Evolutionary conservation across 352 stramenopile genomes (phyloP).

Genomic region (Thalassiosira allenii): DNA sequence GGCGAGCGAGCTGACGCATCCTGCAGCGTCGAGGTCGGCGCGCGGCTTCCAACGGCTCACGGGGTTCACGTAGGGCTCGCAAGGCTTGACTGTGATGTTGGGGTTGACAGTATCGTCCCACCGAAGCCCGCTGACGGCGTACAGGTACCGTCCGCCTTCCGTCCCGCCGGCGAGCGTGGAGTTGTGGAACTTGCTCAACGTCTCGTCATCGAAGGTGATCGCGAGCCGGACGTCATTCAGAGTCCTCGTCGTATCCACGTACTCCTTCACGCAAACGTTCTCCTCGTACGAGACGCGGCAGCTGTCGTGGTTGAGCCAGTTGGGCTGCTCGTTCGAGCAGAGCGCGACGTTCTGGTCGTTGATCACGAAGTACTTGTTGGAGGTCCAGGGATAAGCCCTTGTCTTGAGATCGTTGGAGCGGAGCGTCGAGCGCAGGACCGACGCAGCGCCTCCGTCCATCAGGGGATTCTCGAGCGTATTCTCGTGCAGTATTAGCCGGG

Average conservation of each 20-base stretch:
- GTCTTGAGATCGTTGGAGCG: neutral
- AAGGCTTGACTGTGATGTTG: neutral
- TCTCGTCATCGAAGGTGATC: slow-evolving; percentile 34
- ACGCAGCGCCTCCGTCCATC: slow-evolving; percentile 20
- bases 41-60: slow-evolving; percentile 4
- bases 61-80: neutral
- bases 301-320: slow-evolving; percentile 32
- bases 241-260: neutral
- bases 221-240: slow-evolving; percentile 25
- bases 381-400: neutral
- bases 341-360: slow-evolving; percentile 43
- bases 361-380: slow-evolving; percentile 11
- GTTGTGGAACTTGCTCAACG: slow-evolving; percentile 18
- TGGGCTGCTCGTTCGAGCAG: slow-evolving; percentile 42
- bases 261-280: slow-evolving; percentile 26
- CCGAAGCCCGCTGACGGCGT: neutral
- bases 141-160: neutral
- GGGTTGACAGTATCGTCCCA: slow-evolving; percentile 2
- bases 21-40: neutral
- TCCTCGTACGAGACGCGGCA: slow-evolving; percentile 33
- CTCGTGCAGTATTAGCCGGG: slow-evolving; percentile 23
- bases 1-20: neutral
- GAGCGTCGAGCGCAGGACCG: slow-evolving; percentile 20
- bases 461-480: slow-evolving; percentile 33
- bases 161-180: neutral